Percentiles rank a stretch among this genome's conserved stretches.
phyloP scores from a whole-genome alignment of 2,329 filamentous ascomycete species.

The Chaetomiaceae sp. region DNA sequence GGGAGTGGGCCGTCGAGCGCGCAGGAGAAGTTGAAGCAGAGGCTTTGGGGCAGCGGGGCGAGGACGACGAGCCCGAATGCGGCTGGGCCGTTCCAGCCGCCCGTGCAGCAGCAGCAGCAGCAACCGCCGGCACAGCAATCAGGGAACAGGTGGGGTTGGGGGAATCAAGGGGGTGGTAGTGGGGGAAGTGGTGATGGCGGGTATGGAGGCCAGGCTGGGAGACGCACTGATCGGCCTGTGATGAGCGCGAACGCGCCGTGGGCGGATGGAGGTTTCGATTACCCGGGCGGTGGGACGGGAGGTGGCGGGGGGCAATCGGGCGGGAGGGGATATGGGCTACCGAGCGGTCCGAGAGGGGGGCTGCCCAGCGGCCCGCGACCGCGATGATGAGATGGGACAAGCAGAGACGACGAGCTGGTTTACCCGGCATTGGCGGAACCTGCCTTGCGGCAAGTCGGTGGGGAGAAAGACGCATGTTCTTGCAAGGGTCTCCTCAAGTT shows the following conservation, averaged over 20 bases:
- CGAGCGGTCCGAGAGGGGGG: slow-evolving; percentile 42
- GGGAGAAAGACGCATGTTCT: too few species aligned
- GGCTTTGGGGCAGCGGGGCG: slow-evolving; percentile 65
- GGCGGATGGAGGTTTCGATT: slow-evolving; percentile 41
- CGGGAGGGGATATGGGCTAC: slow-evolving; percentile 39
- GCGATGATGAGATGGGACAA: slow-evolving; percentile 33
- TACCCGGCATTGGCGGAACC: too few species aligned
- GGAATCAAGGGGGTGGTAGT: slow-evolving; percentile 31
- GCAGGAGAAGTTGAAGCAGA: slow-evolving; percentile 76
- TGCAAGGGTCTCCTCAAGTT: too few species aligned
- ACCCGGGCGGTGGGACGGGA: slow-evolving; percentile 34
- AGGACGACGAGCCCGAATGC: slow-evolving; percentile 53
- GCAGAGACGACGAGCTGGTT: neutral
- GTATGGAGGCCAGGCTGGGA: slow-evolving; percentile 25
- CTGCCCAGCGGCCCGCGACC: slow-evolving; percentile 37
- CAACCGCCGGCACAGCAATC: slow-evolving; percentile 9
- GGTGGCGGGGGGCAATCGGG: slow-evolving; percentile 28
- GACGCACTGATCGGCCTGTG: slow-evolving; percentile 38
- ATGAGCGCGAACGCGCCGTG: slow-evolving; percentile 46
- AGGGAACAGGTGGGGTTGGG: slow-evolving; percentile 31
- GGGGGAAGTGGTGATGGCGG: slow-evolving; percentile 17
- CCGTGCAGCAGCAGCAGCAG: slow-evolving; percentile 31
- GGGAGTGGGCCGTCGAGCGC: slow-evolving; percentile 45
- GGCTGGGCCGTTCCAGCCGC: slow-evolving; percentile 46
- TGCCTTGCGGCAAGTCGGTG: too few species aligned